A percentile compares a stretch with the other conserved stretches of the same genome.
Evolutionary conservation across 1,139 yeast genomes (phyloP).

Genomic region (Geotrichum cucujoidarum): DNA sequence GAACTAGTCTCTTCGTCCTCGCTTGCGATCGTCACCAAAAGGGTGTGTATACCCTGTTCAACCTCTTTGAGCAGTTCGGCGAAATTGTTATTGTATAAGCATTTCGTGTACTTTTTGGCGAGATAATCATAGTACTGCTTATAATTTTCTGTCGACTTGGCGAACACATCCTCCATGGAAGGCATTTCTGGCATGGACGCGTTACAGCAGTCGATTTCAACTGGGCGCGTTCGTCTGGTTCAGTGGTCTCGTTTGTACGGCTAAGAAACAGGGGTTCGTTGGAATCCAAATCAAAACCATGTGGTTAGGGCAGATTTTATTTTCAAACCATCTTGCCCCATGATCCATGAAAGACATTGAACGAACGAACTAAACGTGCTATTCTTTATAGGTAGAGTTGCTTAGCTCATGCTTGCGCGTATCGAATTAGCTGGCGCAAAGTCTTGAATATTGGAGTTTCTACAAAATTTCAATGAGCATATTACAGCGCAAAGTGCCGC

Average conservation of each 20-base stretch:
- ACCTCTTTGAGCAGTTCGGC: constrained; percentile 7
- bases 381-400: too few species aligned
- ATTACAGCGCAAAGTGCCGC: constrained; percentile 1
- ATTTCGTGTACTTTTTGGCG: constrained; percentile 6
- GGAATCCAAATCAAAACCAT: too few species aligned
- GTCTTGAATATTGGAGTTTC: neutral
- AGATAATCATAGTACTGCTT: constrained; percentile 7
- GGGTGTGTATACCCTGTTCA: constrained; percentile 9
- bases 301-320: too few species aligned
- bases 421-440: too few species aligned
- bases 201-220: neutral
- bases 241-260: too few species aligned
- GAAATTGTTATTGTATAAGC: neutral
- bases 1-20: constrained; percentile 11
- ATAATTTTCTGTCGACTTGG: constrained; percentile 9
- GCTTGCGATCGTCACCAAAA: constrained; percentile 3
- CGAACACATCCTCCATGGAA: constrained; percentile 6
- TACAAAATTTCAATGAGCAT: neutral
- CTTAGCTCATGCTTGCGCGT: too few species aligned
- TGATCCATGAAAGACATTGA: too few species aligned
- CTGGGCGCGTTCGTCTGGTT: neutral
- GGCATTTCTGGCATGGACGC: constrained; percentile 6
- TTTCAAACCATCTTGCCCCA: too few species aligned
- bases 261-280: too few species aligned
- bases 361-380: too few species aligned